phyloP scores from a whole-genome alignment of 75 land plant genomes.

The Isoetes taiwanensis region DNA sequence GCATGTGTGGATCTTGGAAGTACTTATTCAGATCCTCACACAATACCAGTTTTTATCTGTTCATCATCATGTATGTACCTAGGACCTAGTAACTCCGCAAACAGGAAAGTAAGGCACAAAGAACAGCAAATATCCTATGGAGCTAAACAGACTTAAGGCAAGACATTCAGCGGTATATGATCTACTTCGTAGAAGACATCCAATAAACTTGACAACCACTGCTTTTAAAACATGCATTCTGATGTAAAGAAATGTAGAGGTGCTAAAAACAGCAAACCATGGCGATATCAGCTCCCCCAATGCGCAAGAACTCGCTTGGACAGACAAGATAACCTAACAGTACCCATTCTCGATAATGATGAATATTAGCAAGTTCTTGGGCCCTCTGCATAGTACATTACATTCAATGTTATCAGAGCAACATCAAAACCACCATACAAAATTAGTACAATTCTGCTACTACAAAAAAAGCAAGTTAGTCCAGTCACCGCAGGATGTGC shows the following conservation, averaged over 20 bases:
- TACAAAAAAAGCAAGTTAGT: neutral
- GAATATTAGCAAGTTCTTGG: constrained; percentile 87
- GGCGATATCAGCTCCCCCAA: constrained; percentile 86
- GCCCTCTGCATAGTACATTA: constrained; percentile 58
- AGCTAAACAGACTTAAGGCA: neutral
- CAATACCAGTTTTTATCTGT: no score
- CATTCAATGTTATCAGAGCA: constrained; percentile 1
- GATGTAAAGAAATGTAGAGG: neutral
- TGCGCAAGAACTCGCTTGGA: constrained; percentile 91
- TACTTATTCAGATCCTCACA: no score
- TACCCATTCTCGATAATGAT: constrained; percentile 87
- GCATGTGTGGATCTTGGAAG: no score
- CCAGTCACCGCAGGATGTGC: constrained; percentile 89
- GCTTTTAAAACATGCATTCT: neutral
- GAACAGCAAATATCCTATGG: neutral
- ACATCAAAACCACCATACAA: neutral
- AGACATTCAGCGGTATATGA: neutral
- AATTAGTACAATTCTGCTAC: neutral
- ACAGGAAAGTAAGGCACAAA: neutral
- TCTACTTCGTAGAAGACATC: neutral
- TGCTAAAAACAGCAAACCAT: constrained; percentile 34
- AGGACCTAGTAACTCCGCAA: no score
- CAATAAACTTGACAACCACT: neutral
- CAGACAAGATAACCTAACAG: constrained; percentile 95
- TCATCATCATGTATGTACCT: no score